phyloP scores from a whole-genome alignment of 495 filamentous ascomycete species.

The Xylona heveae region DNA sequence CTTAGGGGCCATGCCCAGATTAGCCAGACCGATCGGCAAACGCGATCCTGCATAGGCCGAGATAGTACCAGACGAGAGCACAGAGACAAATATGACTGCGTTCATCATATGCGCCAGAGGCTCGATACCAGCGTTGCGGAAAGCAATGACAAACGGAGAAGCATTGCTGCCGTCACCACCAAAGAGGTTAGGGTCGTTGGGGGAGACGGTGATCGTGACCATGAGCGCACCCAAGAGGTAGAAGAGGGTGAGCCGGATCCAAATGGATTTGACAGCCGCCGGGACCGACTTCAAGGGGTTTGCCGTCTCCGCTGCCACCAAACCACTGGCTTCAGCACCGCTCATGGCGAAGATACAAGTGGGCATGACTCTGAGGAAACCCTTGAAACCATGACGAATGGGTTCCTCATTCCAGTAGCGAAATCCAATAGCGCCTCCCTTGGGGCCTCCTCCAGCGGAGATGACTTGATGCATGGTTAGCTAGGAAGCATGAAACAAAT shows the following conservation, averaged over 20 bases:
- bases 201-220: constrained; percentile 10
- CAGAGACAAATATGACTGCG: constrained; percentile 11
- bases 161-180: constrained; percentile 9
- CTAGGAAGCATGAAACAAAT: too few relatives aligned
- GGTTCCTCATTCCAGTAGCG: constrained; percentile 10
- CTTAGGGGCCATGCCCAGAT: constrained; percentile 10
- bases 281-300: constrained; percentile 11
- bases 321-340: constrained; percentile 9
- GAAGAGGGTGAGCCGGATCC: constrained; percentile 11
- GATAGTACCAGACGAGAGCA: constrained; percentile 9
- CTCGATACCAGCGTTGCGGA: constrained; percentile 8
- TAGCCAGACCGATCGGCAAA: constrained; percentile 8
- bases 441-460: constrained; percentile 9
- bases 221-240: constrained; percentile 11
- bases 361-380: constrained; percentile 10
- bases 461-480: too few relatives aligned
- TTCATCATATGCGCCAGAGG: constrained; percentile 12
- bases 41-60: constrained; percentile 8
- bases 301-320: constrained; percentile 10
- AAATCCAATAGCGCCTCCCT: constrained; percentile 9
- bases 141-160: constrained; percentile 12
- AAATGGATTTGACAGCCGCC: constrained; percentile 10
- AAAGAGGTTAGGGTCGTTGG: constrained; percentile 9
- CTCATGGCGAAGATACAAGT: constrained; percentile 12
- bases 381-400: constrained; percentile 12